Evolutionary conservation across 148 eudicot species (phyloP).

Genomic region (Diospyros kaki): DNA sequence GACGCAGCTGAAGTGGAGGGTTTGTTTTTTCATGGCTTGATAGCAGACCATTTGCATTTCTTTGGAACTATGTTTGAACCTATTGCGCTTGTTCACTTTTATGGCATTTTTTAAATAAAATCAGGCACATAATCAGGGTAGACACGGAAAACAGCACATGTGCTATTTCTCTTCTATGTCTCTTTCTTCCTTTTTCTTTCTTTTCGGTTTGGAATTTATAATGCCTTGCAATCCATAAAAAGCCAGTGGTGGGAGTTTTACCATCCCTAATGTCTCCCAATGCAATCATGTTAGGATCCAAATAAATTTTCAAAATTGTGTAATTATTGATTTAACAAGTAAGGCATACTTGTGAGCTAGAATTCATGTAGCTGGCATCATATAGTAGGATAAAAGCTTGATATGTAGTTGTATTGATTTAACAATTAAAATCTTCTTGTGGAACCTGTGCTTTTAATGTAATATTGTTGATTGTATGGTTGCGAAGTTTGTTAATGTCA

Average conservation of each 20-base stretch:
- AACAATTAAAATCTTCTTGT: background rate
- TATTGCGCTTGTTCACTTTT: background rate
- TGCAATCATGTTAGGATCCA: too few species aligned
- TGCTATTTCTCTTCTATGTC: background rate
- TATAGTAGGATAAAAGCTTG: too few species aligned
- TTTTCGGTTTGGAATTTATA: background rate
- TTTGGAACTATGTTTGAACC: background rate
- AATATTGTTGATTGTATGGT: too few species aligned
- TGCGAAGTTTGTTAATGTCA: background rate
- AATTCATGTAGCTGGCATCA: too few species aligned
- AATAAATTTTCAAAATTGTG: too few species aligned
- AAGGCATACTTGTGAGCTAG: too few species aligned
- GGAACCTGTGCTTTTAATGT: background rate
- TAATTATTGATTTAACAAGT: too few species aligned
- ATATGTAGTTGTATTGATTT: too few species aligned
- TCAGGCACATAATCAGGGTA: background rate
- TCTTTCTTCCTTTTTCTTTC: background rate
- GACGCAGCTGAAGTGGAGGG: too few species aligned
- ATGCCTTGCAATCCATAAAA: background rate
- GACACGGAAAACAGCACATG: background rate
- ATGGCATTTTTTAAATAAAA: background rate
- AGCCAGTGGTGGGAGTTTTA: too few species aligned
- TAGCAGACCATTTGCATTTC: background rate
- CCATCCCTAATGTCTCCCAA: too few species aligned
- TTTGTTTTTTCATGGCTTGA: background rate